Evolutionary conservation across 1,284 basidiomycete species (phyloP).

Genomic region (Mycosarcoma maydis): DNA sequence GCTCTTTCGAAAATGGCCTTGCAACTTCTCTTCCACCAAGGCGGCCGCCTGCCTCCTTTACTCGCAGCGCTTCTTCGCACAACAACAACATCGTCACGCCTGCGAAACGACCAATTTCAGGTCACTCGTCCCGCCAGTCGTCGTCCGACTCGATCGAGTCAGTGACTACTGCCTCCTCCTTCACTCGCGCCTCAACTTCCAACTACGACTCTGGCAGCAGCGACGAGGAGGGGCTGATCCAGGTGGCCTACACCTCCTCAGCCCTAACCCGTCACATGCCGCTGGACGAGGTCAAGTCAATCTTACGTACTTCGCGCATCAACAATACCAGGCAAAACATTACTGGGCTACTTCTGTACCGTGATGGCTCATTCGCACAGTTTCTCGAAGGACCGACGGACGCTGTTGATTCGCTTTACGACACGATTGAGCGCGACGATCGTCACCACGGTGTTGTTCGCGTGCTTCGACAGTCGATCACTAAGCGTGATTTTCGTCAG

Average conservation of each 20-base stretch:
- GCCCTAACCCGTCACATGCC: slow-evolving; percentile 31
- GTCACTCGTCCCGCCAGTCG: slow-evolving; percentile 35
- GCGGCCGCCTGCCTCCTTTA: slow-evolving; percentile 26
- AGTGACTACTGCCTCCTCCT: slow-evolving; percentile 14
- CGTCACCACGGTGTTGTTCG: slow-evolving; percentile 41
- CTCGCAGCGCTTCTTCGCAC: slow-evolving; percentile 24
- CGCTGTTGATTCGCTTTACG: slow-evolving; percentile 31
- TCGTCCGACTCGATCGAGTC: slow-evolving; percentile 35
- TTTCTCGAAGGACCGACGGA: slow-evolving; percentile 45
- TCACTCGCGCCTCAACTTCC: slow-evolving; percentile 6
- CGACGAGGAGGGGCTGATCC: slow-evolving; percentile 27
- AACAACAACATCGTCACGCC: background rate
- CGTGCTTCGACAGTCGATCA: slow-evolving; percentile 20
- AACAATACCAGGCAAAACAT: slow-evolving; percentile 36
- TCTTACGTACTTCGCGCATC: slow-evolving; percentile 28
- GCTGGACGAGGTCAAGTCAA: slow-evolving; percentile 19
- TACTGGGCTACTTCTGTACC: slow-evolving; percentile 44
- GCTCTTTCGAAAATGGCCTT: background rate
- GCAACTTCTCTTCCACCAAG: slow-evolving; percentile 1
- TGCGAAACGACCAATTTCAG: slow-evolving; percentile 18
- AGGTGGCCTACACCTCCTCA: slow-evolving; percentile 49
- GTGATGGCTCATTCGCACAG: slow-evolving; percentile 47
- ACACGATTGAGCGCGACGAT: slow-evolving; percentile 36
- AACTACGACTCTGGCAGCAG: slow-evolving; percentile 5
- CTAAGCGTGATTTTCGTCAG: slow-evolving; percentile 41